Evolutionary conservation across 2,329 filamentous ascomycete genomes (phyloP).

Genomic region (Alternaria postmessia): DNA sequence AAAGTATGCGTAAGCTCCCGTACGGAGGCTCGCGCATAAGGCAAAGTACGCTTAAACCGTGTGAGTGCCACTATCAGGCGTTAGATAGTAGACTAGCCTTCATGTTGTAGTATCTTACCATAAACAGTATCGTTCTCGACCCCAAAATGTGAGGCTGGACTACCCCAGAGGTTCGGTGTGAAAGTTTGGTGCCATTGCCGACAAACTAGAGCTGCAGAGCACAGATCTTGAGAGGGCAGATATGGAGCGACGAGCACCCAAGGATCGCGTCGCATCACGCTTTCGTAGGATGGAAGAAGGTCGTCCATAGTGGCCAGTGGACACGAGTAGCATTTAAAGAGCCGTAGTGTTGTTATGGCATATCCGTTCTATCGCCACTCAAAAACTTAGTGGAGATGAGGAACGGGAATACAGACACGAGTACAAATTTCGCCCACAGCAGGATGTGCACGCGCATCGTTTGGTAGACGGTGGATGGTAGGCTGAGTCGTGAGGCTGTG

Average conservation of each 20-base stretch:
- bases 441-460: neutral
- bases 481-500: conserved; percentile 18
- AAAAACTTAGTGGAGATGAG: neutral
- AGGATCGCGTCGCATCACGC: conserved; percentile 62
- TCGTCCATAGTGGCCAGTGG: conserved; percentile 58
- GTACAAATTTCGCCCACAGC: neutral
- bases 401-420: neutral
- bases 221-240: conserved; percentile 64
- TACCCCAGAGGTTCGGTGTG: conserved; percentile 67
- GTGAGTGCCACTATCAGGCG: conserved; percentile 61
- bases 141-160: conserved; percentile 69
- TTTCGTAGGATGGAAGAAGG: conserved; percentile 67
- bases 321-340: neutral
- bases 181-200: conserved; percentile 67
- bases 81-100: conserved; percentile 13
- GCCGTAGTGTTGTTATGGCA: neutral
- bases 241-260: conserved; percentile 66
- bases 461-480: neutral
- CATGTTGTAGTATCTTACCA: conserved; percentile 39
- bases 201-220: conserved; percentile 64
- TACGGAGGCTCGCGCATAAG: conserved; percentile 61
- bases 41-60: conserved; percentile 65
- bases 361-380: neutral
- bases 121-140: conserved; percentile 68
- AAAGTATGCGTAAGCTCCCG: conserved; percentile 68